These are phyloP conservation scores for Trichoderma atroviride DNA, from an alignment of 2,329 filamentous ascomycete genomes.

Conservation along the genomic window DNA sequence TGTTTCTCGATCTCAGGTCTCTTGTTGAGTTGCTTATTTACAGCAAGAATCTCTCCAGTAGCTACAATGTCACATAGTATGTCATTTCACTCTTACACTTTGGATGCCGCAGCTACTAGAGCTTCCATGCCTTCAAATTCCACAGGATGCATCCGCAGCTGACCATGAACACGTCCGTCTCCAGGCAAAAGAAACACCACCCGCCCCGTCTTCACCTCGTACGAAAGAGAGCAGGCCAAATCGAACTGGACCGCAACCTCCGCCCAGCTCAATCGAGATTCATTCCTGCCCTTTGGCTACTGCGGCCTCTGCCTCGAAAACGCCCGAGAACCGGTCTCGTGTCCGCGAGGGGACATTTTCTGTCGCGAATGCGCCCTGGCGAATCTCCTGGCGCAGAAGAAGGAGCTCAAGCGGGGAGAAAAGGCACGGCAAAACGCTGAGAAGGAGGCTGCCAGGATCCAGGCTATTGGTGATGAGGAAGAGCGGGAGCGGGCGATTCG, in stretches of 20 bases:
- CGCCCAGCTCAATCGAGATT: constrained; percentile 85
- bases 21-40: neutral
- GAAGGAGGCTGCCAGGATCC: constrained; percentile 64
- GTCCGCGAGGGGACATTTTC: constrained; percentile 84
- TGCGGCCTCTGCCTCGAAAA: constrained; percentile 85
- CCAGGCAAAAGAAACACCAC: constrained; percentile 87
- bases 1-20: neutral
- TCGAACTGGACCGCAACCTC: constrained; percentile 78
- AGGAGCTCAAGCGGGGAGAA: constrained; percentile 84
- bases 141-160: neutral
- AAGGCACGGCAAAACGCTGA: constrained; percentile 64
- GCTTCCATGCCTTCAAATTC: neutral
- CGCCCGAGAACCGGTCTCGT: constrained; percentile 81
- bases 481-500: constrained; percentile 69
- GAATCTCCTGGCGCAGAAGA: constrained; percentile 88
- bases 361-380: constrained; percentile 91
- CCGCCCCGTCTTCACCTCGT: constrained; percentile 87
- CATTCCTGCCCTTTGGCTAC: constrained; percentile 86
- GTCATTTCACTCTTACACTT: neutral
- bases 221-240: constrained; percentile 84
- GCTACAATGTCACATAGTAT: constrained; percentile 21
- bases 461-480: constrained; percentile 66
- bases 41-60: neutral
- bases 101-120: neutral
- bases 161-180: neutral